Evolutionary conservation across 108 stramenopile species (phyloP).

Genomic region (Aurantiochytrium sp.): DNA sequence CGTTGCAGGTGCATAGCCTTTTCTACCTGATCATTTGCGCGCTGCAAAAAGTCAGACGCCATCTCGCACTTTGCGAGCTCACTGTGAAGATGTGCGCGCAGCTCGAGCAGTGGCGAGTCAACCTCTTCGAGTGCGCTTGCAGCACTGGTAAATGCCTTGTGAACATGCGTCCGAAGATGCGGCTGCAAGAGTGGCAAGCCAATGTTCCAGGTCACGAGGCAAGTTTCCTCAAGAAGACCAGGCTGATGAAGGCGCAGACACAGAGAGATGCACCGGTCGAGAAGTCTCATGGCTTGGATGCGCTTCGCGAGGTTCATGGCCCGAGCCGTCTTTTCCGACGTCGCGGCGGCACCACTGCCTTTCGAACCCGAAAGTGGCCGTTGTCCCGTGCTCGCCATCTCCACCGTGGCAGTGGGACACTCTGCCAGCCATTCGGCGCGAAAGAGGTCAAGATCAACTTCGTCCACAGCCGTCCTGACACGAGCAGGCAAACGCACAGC

Average conservation of each 20-base stretch:
- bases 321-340: neutral
- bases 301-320: constrained; percentile 25
- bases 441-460: neutral
- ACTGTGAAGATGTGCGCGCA: constrained; percentile 44
- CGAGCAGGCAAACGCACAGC: neutral
- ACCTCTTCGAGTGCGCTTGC: constrained; percentile 33
- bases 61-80: constrained; percentile 47
- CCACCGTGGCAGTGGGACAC: neutral
- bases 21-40: constrained; percentile 30
- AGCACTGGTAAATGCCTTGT: constrained; percentile 35
- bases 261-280: constrained; percentile 32
- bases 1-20: constrained; percentile 37
- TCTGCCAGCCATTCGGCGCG: constrained; percentile 12
- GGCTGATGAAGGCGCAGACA: constrained; percentile 33
- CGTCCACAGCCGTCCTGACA: neutral
- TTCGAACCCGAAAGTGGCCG: neutral
- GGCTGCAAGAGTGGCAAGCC: constrained; percentile 28
- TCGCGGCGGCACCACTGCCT: neutral
- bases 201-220: constrained; percentile 33
- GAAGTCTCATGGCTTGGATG: constrained; percentile 40
- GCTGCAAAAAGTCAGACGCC: constrained; percentile 36
- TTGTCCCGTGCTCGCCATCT: neutral
- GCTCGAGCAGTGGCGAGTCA: constrained; percentile 34
- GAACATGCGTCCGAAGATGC: constrained; percentile 37
- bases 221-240: constrained; percentile 41